phyloP scores from a whole-genome alignment of 1,284 basidiomycete species.

The Coniferiporia weirii region DNA sequence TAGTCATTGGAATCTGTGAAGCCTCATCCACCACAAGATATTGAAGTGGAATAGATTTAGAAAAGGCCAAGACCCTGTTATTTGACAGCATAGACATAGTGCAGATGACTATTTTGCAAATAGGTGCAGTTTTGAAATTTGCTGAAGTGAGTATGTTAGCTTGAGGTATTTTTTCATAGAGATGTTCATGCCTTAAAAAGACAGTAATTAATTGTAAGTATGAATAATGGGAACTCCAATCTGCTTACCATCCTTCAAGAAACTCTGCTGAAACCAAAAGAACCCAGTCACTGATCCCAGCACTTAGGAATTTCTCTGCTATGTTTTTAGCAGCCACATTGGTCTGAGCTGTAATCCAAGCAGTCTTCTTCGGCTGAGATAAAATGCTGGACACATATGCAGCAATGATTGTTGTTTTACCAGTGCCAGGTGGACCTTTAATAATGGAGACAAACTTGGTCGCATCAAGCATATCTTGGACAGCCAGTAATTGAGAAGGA shows the following conservation, averaged over 20 bases:
- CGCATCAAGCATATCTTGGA: constrained; percentile 43
- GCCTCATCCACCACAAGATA: constrained; percentile 61
- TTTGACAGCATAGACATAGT: constrained; percentile 69
- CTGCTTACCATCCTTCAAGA: constrained; percentile 52
- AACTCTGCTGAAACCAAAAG: constrained; percentile 58
- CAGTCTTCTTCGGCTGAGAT: constrained; percentile 36
- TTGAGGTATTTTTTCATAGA: constrained; percentile 39
- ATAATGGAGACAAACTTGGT: constrained; percentile 22
- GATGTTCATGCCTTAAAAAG: constrained; percentile 64
- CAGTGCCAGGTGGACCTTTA: constrained; percentile 46
- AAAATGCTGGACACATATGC: constrained; percentile 43
- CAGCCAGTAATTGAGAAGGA: constrained; percentile 47
- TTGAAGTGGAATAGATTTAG: constrained; percentile 32
- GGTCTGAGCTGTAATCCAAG: constrained; percentile 71
- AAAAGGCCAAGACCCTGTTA: constrained; percentile 28
- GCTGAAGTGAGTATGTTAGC: constrained; percentile 1
- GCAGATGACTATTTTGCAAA: constrained; percentile 55
- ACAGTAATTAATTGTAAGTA: constrained; percentile 1
- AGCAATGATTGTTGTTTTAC: constrained; percentile 64
- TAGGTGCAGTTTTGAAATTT: constrained; percentile 26
- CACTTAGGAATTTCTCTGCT: constrained; percentile 39
- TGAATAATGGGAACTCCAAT: not conserved
- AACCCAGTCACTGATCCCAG: constrained; percentile 38
- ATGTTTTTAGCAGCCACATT: constrained; percentile 57
- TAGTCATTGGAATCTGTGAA: constrained; percentile 54